Conservation (phyloP, 306 rosid genomes). For the Vigna hirtella region DNA sequence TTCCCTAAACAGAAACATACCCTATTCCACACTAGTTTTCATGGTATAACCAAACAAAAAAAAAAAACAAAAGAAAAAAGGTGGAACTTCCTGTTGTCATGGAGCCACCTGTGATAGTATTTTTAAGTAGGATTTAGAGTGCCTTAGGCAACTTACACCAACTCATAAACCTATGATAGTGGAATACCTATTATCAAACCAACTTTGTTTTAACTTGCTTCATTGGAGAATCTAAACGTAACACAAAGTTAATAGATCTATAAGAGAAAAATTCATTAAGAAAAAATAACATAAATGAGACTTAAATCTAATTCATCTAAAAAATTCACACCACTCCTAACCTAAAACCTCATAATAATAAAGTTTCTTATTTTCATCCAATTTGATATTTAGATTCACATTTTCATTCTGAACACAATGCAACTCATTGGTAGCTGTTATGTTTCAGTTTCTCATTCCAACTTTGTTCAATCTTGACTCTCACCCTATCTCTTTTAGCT, state of each 20-base stretch:
- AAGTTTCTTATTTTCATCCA: too few species aligned
- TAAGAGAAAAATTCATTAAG: too few species aligned
- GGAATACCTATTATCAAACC: slow-evolving; percentile 3
- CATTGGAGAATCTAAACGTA: slow-evolving; percentile 10
- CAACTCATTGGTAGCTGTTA: background rate
- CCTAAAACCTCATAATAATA: too few species aligned
- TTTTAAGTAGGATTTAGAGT: too few species aligned
- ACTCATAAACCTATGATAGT: background rate
- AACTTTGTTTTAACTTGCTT: background rate
- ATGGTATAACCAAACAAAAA: background rate
- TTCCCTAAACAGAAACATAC: background rate
- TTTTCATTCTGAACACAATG: background rate
- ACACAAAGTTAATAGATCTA: background rate
- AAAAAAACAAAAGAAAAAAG: background rate
- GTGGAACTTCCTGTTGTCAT: background rate
- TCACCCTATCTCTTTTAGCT: slow-evolving; percentile 42
- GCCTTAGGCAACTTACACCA: background rate
- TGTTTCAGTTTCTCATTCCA: slow-evolving; percentile 29
- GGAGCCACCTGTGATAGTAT: too few species aligned
- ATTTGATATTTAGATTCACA: too few species aligned
- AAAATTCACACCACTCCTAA: too few species aligned
- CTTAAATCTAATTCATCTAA: too few species aligned
- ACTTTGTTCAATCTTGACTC: slow-evolving; percentile 45
- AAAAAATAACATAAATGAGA: too few species aligned
- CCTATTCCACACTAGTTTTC: background rate